Evolutionary conservation across 306 rosid genomes (phyloP), one percentile per base, ranked within the genome.

Genomic region (Ochetophila trinervis): DNA sequence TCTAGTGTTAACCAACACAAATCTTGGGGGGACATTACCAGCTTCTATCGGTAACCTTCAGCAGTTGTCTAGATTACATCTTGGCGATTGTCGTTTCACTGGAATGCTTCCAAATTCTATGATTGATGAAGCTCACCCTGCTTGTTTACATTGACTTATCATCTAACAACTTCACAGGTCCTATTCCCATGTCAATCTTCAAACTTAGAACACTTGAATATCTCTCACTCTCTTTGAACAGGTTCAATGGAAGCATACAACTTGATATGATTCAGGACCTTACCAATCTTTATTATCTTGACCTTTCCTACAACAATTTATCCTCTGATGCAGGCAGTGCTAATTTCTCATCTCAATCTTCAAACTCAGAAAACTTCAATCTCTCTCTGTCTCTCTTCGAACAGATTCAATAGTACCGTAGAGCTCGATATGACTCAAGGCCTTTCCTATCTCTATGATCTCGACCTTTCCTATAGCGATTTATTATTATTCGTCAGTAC

Each of bases 391-490:
- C 12, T 22, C 23, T 53, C 58, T 53, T 53, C 17, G 14, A 47
- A 47, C 17, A 47, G 10, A 18, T 79, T 86, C 40, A 80, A 24
- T 0, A 90, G 85, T 6, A 1, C 37, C 6, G 0, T 87, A 48
- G 5, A 65, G 2, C 64, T 82, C 6, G 65, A 53, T 19, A 5
- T 5, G 64, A 49, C 80, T 62, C 15, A 40, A 16, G 67, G 35
- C 27, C 16, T 88, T 0, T 17, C 6, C 30, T 69, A 72, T 57
- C 75, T 83, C 5, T 2, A 27, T 1, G 1, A n/a, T 7, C 65
- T 88, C 32, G 84, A 66, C 36, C 87, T 88, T 56, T 76, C 85
- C 11, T 64, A 66, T 19, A 85, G 83, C 65, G 53, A 65, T 19
- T 44, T 83, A 42, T 63, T 58, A 0, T 0, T 85, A 35, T 64